Conservation (phyloP, 768 basidiomycete species). For the Podaxis sp. region DNA sequence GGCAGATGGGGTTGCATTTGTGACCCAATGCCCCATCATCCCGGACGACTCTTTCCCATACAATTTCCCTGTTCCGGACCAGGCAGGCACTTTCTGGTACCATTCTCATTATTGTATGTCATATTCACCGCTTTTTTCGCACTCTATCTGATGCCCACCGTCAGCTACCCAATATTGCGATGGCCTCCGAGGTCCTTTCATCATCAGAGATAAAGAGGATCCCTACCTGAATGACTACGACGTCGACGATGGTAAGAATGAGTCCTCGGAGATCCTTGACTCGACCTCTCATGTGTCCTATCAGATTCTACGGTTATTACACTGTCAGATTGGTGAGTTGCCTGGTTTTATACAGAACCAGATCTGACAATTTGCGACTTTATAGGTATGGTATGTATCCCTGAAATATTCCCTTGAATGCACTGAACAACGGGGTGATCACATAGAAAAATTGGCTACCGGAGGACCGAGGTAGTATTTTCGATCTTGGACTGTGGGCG, state of each 20-base stretch:
- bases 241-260: conserved; percentile 45
- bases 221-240: conserved; percentile 33
- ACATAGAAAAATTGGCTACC: not conserved
- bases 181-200: conserved; percentile 41
- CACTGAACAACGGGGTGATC: no score
- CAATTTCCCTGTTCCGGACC: conserved; percentile 31
- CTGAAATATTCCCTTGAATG: not conserved
- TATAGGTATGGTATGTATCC: not conserved
- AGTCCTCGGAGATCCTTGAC: conserved; percentile 17
- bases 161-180: conserved; percentile 49
- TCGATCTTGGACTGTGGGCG: conserved; percentile 41
- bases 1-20: conserved; percentile 40
- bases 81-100: conserved; percentile 50
- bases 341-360: conserved; percentile 8
- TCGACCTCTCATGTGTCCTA: conserved; percentile 26
- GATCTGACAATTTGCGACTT: conserved; percentile 8
- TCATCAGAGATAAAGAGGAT: conserved; percentile 38
- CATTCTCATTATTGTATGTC: conserved; percentile 25
- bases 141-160: not conserved
- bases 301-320: conserved; percentile 31
- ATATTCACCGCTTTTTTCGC: not conserved
- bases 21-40: conserved; percentile 43
- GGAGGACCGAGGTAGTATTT: not conserved
- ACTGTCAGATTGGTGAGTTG: conserved; percentile 17
- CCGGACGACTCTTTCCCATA: conserved; percentile 40